Conservation (phyloP, 305 asterid genomes). For the Striga hermonthica region DNA sequence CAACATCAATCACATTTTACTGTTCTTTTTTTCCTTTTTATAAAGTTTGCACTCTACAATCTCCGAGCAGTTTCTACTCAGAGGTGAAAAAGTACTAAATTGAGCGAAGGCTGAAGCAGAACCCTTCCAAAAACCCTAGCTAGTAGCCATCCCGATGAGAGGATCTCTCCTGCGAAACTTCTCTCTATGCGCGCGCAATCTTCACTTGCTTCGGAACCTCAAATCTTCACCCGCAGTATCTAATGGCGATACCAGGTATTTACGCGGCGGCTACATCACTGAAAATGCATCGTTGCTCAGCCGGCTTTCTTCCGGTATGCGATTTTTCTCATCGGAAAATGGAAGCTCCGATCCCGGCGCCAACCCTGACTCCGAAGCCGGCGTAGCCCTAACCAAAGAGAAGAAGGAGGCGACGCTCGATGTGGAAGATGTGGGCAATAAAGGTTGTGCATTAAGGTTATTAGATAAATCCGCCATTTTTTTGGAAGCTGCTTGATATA, state of each 20-base stretch:
- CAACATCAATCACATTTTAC: no score
- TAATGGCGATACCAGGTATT: not conserved
- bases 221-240: conserved; percentile 24
- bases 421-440: conserved; percentile 51
- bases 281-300: conserved; percentile 16
- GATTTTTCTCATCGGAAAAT: conserved; percentile 56
- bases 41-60: no score
- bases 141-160: conserved; percentile 48
- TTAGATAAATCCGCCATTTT: not conserved
- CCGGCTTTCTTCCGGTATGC: conserved; percentile 33
- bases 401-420: conserved; percentile 32
- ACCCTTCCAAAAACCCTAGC: conserved; percentile 30
- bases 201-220: conserved; percentile 32
- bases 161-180: conserved; percentile 50
- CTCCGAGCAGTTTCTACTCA: no score
- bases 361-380: conserved; percentile 35
- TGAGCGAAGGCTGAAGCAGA: not conserved
- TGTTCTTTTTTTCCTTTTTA: no score
- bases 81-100: no score
- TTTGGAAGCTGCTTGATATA: not conserved
- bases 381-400: conserved; percentile 31
- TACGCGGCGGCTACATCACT: not conserved
- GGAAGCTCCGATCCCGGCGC: conserved; percentile 37
- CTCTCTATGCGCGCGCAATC: conserved; percentile 41
- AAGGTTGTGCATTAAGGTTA: conserved; percentile 37